phyloP scores from a whole-genome alignment of 2,329 filamentous ascomycete genomes.

The Diplodia sapinea region DNA sequence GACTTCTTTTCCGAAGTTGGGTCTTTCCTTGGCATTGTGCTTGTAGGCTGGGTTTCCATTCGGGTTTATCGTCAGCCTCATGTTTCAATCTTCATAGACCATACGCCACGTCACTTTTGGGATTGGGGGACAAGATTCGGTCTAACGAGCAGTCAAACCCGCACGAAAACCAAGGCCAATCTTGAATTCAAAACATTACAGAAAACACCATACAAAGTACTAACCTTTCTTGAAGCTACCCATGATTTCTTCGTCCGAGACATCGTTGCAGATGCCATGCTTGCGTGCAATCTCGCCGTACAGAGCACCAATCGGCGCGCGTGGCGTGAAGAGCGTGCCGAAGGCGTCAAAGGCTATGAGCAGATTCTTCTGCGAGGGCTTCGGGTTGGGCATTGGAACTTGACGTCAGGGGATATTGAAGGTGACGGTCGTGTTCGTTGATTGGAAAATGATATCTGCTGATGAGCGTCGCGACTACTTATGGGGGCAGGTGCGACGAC shows the following conservation, averaged over 20 bases:
- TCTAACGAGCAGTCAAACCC: neutral
- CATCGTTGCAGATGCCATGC: slow-evolving; percentile 54
- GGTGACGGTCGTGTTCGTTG: neutral
- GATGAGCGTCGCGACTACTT: neutral
- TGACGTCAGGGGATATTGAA: neutral
- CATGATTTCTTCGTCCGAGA: slow-evolving; percentile 51
- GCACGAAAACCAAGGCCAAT: too few species aligned
- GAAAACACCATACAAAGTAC: neutral
- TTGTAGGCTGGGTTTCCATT: slow-evolving; percentile 53
- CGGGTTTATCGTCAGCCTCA: neutral
- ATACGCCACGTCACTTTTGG: neutral
- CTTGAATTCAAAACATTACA: too few species aligned
- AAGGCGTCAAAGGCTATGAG: slow-evolving; percentile 69
- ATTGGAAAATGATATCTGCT: neutral
- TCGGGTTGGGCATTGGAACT: slow-evolving; percentile 1
- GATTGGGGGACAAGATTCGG: neutral
- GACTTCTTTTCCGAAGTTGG: slow-evolving; percentile 64
- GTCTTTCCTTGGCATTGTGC: slow-evolving; percentile 53
- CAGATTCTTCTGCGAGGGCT: slow-evolving; percentile 48
- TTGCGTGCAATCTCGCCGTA: slow-evolving; percentile 60
- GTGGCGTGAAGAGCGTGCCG: slow-evolving; percentile 66
- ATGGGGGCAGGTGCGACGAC: neutral
- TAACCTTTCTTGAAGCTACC: slow-evolving; percentile 48
- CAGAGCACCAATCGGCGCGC: slow-evolving; percentile 56
- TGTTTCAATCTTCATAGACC: neutral